Evolutionary conservation across 768 basidiomycete genomes (phyloP), one percentile per base, ranked within the genome.

Genomic region (Pisolithus microcarpus): DNA sequence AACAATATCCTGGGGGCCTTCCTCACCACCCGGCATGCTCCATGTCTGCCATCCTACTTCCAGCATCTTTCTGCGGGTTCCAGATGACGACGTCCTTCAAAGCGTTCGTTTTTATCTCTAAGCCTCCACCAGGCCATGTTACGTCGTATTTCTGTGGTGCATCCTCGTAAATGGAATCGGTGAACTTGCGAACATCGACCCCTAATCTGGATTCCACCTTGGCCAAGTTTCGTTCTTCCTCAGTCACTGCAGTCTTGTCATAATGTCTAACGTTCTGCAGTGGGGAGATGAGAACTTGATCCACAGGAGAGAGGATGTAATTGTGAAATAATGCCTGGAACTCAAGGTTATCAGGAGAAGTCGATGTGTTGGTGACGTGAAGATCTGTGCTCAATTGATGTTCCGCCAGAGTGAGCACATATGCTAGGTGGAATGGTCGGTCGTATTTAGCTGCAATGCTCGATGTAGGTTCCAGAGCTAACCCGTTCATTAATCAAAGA

Each of bases 291-390:
- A 76, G 66, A n/a, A 81, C 80, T 4, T 80, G 59, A 52, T 77
- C 66, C 15, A 82, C 69, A 42, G 85, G 80, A 42, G 80, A 79
- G 9, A 77, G 78, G 56, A 96, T 77, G 69, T 99, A 99, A 45
- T 81, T 92, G 69, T 99, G 96, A 49, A 99, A 77, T 42, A 98
- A 75, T 1, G 92, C 87, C 65, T 99, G 96, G 73, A 95, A 98
- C 63, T 85, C 81, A 38, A 97, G 75, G 5, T 62, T 55, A 39
- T 78, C 73, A 0, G 70, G 61, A 3, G 74, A 70, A 2, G 68
- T 59, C 7, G 80, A 81, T 0, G 80, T 75, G 62, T 96, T 95
- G 56, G 75, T 75, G 55, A 98, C 86, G 61, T 88, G 84, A 6
- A 96, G 75, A 61, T 85, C 81, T 34, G 91, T 90, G 56, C 75